phyloP scores from a whole-genome alignment of 768 basidiomycete genomes.

The Cystofilobasidium ferigula region DNA sequence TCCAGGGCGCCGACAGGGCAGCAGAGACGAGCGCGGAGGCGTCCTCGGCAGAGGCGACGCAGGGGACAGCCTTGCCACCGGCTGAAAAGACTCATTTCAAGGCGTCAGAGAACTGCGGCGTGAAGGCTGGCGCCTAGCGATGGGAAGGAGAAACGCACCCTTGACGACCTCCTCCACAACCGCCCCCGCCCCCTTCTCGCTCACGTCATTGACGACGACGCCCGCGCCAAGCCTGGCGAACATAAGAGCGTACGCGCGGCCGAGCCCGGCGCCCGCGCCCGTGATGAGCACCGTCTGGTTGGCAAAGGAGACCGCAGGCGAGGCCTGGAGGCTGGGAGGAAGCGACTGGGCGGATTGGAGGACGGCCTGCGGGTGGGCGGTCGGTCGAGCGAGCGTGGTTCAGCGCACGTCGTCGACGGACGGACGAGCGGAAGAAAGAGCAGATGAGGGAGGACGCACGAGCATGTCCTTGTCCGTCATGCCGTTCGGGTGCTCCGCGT shows the following conservation, averaged over 20 bases:
- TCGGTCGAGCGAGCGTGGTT: neutral
- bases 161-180: conserved; percentile 80
- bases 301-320: conserved; percentile 64
- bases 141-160: conserved; percentile 44
- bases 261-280: conserved; percentile 88
- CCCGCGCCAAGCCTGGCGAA: conserved; percentile 88
- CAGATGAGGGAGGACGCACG: conserved; percentile 26
- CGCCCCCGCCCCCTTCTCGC: conserved; percentile 64
- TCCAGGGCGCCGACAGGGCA: conserved; percentile 68
- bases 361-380: conserved; percentile 38
- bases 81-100: conserved; percentile 42
- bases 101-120: neutral
- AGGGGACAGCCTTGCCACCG: conserved; percentile 77
- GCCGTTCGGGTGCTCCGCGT: conserved; percentile 52
- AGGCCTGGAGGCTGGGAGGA: conserved; percentile 56
- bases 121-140: neutral
- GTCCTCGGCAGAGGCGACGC: conserved; percentile 78
- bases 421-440: conserved; percentile 33
- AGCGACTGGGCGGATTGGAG: conserved; percentile 55
- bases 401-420: neutral
- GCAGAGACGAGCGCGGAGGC: conserved; percentile 78
- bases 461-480: conserved; percentile 47
- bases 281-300: conserved; percentile 88
- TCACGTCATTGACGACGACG: conserved; percentile 91
- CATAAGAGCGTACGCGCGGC: conserved; percentile 83